Base-by-base conservation (phyloP, 1,284 basidiomycete species). In the Irpex sp. region DNA sequence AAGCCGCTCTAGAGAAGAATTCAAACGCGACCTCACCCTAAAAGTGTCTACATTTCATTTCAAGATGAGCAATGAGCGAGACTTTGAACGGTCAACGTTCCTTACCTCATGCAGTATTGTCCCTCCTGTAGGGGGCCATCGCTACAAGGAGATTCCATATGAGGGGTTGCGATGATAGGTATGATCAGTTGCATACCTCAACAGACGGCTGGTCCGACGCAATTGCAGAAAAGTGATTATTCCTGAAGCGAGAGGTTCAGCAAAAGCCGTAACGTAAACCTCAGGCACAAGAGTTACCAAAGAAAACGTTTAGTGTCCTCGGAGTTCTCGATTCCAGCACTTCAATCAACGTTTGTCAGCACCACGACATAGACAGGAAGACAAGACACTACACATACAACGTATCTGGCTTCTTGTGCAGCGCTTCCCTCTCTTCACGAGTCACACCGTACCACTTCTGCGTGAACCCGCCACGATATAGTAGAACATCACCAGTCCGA, bases 201-300 rank as follows among this genome's bases (percentile, higher is more conserved):
- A 92, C 74, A 3, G 87, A 76, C 15, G 90, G 90, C 67, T 87
- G 85, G 74, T 92, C 89, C 31, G 86, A 88, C 2, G 88, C 89
- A 49, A 91, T 72, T 3, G 89, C 88, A 0, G 89, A 85, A 71
- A 92, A 91, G 71, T 91, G 89, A 70, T 91, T 88, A 74, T 91
- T 81, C 90, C 89, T 91, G 63, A 47, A 60, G 63, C 67, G 47
- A 47, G 59, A 49, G 26, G 54, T 9, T 62, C 59, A 62, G 13
- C 26, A 26, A 44, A 9, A 44, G 2, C 5, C 40, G 40, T 44
- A 5, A 44, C 11, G 8, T 11, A 15, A 44, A 44, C 40, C 15
- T 2, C 5, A 44, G 4, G 4, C 8, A 44, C 4, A 11, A 44
- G 15, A 15, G 8, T 44, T 44, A 44, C 40, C 40, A 44, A 44